These are phyloP conservation scores for Parathielavia hyrcaniae DNA, from an alignment of 495 filamentous ascomycete species.

Conservation along the genomic window DNA sequence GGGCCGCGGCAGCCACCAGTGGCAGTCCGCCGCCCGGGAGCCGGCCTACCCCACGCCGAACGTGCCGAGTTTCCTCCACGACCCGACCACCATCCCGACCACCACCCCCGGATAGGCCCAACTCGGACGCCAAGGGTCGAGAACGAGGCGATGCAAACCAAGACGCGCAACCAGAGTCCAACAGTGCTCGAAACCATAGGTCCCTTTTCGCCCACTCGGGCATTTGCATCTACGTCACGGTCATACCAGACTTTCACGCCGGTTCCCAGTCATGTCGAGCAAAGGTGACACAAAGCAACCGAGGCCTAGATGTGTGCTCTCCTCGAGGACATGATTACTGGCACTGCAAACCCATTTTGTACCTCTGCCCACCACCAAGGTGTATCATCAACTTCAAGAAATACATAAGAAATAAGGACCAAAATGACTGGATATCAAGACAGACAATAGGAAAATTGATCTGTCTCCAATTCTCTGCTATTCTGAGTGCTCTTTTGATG, in stretches of 20 bases:
- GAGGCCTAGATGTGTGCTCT: background rate
- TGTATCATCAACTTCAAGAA: too few relatives aligned
- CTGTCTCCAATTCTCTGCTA: too few relatives aligned
- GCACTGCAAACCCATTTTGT: too few relatives aligned
- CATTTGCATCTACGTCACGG: background rate
- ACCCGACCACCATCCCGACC: background rate
- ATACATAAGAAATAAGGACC: too few relatives aligned
- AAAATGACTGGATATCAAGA: too few relatives aligned
- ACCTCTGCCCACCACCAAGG: too few relatives aligned
- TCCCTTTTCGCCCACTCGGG: background rate
- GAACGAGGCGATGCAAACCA: constrained; percentile 1
- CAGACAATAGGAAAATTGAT: too few relatives aligned
- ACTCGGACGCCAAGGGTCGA: background rate
- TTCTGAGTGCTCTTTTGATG: too few relatives aligned
- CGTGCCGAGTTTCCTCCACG: constrained; percentile 7
- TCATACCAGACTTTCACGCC: too few relatives aligned
- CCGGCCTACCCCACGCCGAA: background rate
- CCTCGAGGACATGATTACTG: too few relatives aligned
- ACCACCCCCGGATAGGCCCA: background rate
- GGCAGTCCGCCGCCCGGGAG: background rate
- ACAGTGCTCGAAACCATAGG: background rate
- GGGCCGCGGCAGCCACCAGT: too few relatives aligned
- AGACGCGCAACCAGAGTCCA: background rate
- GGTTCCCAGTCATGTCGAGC: background rate
- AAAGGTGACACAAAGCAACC: background rate